Evolutionary conservation across 2,329 filamentous ascomycete species (phyloP).

Genomic region (Emergomyces orientalis): DNA sequence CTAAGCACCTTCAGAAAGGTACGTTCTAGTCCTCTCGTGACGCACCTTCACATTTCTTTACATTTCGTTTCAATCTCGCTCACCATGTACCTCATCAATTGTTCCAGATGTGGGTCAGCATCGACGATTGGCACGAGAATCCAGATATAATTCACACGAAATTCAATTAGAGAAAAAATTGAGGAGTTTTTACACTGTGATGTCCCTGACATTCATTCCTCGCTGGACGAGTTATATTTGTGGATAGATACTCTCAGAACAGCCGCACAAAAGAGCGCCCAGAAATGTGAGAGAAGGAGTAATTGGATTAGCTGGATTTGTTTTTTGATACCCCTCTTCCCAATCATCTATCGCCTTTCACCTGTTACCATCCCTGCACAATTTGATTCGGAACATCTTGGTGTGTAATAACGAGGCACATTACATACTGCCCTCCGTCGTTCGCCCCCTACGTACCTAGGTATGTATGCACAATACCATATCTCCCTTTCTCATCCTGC

Average conservation of each 20-base stretch:
- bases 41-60: constrained; percentile 1
- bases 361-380: not conserved
- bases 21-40: constrained; percentile 23
- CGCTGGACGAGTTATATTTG: constrained; percentile 6
- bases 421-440: not conserved
- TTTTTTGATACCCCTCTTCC: constrained; percentile 3
- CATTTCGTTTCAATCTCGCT: constrained; percentile 3
- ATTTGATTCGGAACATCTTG: not conserved
- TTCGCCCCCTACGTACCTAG: not conserved
- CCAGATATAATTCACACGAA: constrained; percentile 98
- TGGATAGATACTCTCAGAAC: constrained; percentile 1
- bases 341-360: not conserved
- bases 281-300: not conserved
- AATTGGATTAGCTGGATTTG: not conserved
- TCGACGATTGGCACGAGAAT: constrained; percentile 99
- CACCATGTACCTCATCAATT: not conserved
- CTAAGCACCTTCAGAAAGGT: constrained; percentile 98
- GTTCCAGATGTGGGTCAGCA: constrained; percentile 94
- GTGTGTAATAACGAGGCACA: not conserved
- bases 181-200: not conserved
- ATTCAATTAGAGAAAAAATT: constrained; percentile 56
- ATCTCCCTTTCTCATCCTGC: not conserved
- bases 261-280: not conserved
- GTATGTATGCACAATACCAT: not conserved
- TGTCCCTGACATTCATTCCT: not conserved